A percentile compares a stretch with the other conserved stretches of the same genome.
Conservation (phyloP, 2,329 filamentous ascomycete genomes). For the Colletotrichum gloeosporioides region DNA sequence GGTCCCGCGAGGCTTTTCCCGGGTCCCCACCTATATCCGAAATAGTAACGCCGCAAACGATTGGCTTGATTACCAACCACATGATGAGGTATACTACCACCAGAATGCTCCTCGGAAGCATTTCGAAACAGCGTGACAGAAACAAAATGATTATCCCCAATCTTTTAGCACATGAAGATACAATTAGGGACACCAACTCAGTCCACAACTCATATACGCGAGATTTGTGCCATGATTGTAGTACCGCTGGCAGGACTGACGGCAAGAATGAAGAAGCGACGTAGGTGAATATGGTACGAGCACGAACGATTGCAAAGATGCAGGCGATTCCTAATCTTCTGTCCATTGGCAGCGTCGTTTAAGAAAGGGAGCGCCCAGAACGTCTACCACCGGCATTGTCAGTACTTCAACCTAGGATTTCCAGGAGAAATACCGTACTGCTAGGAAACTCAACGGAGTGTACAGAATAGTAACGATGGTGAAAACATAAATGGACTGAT, state of each 20-base stretch:
- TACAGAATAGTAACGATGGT: not conserved
- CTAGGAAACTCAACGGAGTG: not conserved
- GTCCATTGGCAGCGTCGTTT: not conserved
- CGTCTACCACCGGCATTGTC: not conserved
- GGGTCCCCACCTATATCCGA: too few species aligned
- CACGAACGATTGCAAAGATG: not conserved
- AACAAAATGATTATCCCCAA: too few species aligned
- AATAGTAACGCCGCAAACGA: too few species aligned
- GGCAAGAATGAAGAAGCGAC: not conserved
- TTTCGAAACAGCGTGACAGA: too few species aligned
- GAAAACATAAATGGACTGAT: not conserved
- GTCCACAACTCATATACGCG: not conserved
- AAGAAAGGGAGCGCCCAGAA: not conserved
- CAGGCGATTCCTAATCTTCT: not conserved
- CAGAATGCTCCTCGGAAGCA: too few species aligned
- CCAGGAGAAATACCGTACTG: not conserved
- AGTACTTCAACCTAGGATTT: too few species aligned
- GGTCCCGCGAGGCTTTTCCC: too few species aligned
- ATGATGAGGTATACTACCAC: too few species aligned
- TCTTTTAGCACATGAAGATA: too few species aligned
- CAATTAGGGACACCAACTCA: too few species aligned
- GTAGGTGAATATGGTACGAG: not conserved
- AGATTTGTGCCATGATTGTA: not conserved
- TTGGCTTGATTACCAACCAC: too few species aligned
- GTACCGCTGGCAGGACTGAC: not conserved